Base-by-base conservation (phyloP, 108 stramenopile species). In the Stephanodiscus triporus region DNA sequence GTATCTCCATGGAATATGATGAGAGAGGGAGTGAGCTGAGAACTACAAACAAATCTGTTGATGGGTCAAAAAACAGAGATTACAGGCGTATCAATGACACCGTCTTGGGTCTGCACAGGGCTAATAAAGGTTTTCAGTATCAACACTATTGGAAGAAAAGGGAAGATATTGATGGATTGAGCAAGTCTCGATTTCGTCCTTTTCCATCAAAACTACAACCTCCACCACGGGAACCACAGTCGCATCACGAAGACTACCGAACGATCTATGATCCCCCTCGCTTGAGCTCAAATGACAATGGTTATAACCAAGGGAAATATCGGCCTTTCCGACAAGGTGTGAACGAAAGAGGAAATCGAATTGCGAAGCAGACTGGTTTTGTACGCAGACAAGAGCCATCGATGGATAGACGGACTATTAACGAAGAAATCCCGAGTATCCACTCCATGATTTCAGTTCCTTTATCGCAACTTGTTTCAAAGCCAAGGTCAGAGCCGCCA, bases 391-490 rank as follows among this genome's bases (percentile, higher is more conserved):
- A 54, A 26, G 16, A 7, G 26, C 53, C 23, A 26, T 4, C 20
- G 11, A 54, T 26, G 53, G 23, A 2, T 10, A 27, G 26, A 26
- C 9, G 53, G 5, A 9, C 7, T 0, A 13, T 54, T 54, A 1
- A 54, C 26, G 53, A 26, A 11, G 53, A 2, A 27, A 54, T 4
- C 23, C 26, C 23, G 9, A 54, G 23, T 26, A 24, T 13, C 53
- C 26, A 24, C 16, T 27, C 23, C 24, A 54, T 54, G 1, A 23
- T 9, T 24, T 24, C 53, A 54, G 24, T 26, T 24, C 53, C 53
- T 54, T 54, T 54, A 54, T 54, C 53, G 10, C 1, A 26, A 13
- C 53, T 54, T 54, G 11, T 54, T 54, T 54, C 53, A 10, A 54
- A 54, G 4, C 26, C 26, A 13, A 26, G 53, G 53, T 27, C 53